Base-by-base conservation (phyloP, 768 basidiomycete species). In the Cyathus striatus region DNA sequence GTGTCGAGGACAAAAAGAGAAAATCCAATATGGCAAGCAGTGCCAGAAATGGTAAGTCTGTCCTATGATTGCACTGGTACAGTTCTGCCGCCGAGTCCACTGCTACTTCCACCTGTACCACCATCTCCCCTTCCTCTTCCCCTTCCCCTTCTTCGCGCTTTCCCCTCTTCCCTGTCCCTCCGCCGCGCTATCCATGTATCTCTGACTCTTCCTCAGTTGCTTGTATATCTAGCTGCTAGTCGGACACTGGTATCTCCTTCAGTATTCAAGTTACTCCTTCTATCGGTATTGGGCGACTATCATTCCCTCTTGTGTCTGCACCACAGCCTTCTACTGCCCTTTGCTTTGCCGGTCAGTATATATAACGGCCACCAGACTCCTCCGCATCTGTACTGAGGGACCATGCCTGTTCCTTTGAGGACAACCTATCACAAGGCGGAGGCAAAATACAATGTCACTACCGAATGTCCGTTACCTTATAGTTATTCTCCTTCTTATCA, bases 401-500 rank as follows among this genome's bases (percentile, higher is more conserved):
- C 54, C 46, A 78, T 76, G 75, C 75, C 74, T 48, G 73, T 69
- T 53, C 71, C 73, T 44, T 56, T 72, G 55, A 63, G 75, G 66
- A 68, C 70, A 25, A 64, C 61, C 35, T 60, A 65, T 41, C 65
- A 69, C 43, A 73, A 72, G 56, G 73, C 72, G 43, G 75, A 76
- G 58, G 71, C 73, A 44, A 76, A 72, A 50, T 77, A 75, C 55
- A 78, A 79, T 51, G 76, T 79, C 43, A 75, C 74, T 20, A 76
- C 76, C 20, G 76, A 79, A 42, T 79, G 76, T 75, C 52, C 47
- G 75, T 62, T 40, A 45, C 24, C 18, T 37, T 25, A 43, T 21
- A 6, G 5, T 41, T 32, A 27, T 66, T 59, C 41, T 48, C 17
- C 38, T 24, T 23, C 36, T 24, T 27, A 23, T 40, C 27, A 32